Base-by-base conservation (phyloP, 2,329 filamentous ascomycete genomes). In the Sclerotiophoma versabilis region DNA sequence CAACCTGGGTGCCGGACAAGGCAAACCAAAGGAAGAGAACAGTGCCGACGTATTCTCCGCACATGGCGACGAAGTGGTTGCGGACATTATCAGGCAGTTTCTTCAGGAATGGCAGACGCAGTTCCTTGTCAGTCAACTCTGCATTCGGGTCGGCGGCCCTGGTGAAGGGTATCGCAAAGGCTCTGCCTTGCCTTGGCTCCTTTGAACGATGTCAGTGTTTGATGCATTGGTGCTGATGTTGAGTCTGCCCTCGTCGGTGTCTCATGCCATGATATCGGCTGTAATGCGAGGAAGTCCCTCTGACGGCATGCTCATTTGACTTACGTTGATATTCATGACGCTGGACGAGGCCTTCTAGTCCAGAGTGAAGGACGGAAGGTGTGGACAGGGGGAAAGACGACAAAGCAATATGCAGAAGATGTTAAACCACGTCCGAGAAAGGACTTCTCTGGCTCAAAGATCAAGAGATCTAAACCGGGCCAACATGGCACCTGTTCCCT, bases 11-110 rank as follows among this genome's bases (percentile, higher is more conserved):
- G 8, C 73, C 75, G 3, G 66, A 68, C 7, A 77, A 57, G 6
- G 75, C 75, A 42, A 78, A 74, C 64, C 66, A 77, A 9, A 78
- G 64, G 54, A 78, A 77, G 2, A 77, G 62, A 3, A 75, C 66
- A 1, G 75, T 77, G 15, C 75, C 75, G 12, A 76, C 73, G 38
- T 69, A 76, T 42, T 77, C 75, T 48, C 74, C 74, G 33, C 57
- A 62, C 59, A 63, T 63, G 36, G 60, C 59, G 25, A 63, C 48
- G 26, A 64, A 56, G 45, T 59, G 52, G 27, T 61, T 63, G 25
- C 58, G 55, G 23, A 63, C 33, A 3, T 41, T 55, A 26, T 59
- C 54, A 8, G 59, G 57, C 0, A 62, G 47, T 3, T 44, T 52
- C 25, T 56, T 53, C 8, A 62, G 22, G 1, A 50, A 33, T 4